Conservation (phyloP, 208 protist species). For the Wallacemonas collosoma region DNA sequence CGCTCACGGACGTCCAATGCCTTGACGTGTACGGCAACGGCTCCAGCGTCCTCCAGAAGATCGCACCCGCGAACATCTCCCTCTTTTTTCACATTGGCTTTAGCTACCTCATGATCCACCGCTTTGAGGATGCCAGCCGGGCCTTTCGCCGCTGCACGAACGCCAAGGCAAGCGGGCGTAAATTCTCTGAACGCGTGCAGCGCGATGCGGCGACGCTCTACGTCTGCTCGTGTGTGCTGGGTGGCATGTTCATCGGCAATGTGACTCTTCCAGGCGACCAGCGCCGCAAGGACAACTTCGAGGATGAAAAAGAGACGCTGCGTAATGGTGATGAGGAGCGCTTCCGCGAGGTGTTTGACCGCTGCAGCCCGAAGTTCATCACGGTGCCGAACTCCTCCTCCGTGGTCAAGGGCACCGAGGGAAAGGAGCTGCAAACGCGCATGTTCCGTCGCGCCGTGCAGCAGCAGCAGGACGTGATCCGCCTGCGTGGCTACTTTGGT, state of each 20-base stretch:
- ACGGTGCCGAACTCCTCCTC: slow-evolving; percentile 53
- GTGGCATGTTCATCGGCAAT: slow-evolving; percentile 78
- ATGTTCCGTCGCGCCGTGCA: slow-evolving; percentile 89
- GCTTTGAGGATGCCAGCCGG: slow-evolving; percentile 87
- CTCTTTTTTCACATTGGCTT: slow-evolving; percentile 89
- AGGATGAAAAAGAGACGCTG: slow-evolving; percentile 87
- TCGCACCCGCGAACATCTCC: slow-evolving; percentile 76
- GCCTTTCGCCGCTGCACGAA: slow-evolving; percentile 76
- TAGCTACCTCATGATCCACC: slow-evolving; percentile 91
- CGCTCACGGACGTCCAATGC: slow-evolving; percentile 65
- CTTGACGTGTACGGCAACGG: slow-evolving; percentile 79
- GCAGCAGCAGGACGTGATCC: slow-evolving; percentile 89
- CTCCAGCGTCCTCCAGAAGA: slow-evolving; percentile 56
- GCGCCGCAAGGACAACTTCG: slow-evolving; percentile 58
- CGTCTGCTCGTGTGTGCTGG: slow-evolving; percentile 80
- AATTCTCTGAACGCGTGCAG: slow-evolving; percentile 86
- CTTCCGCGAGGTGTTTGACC: slow-evolving; percentile 91
- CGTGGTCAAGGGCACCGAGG: slow-evolving; percentile 76
- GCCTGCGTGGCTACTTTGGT: slow-evolving; percentile 87
- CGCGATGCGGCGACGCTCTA: slow-evolving; percentile 83
- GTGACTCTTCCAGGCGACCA: slow-evolving; percentile 48
- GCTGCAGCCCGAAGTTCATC: slow-evolving; percentile 91
- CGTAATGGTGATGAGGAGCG: slow-evolving; percentile 83
- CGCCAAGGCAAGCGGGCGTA: slow-evolving; percentile 66
- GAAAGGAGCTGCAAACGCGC: slow-evolving; percentile 86